Percentiles rank a stretch among this genome's conserved stretches.
Conservation (phyloP, 78 protist genomes). For the Mastigamoeba balamuthi region DNA sequence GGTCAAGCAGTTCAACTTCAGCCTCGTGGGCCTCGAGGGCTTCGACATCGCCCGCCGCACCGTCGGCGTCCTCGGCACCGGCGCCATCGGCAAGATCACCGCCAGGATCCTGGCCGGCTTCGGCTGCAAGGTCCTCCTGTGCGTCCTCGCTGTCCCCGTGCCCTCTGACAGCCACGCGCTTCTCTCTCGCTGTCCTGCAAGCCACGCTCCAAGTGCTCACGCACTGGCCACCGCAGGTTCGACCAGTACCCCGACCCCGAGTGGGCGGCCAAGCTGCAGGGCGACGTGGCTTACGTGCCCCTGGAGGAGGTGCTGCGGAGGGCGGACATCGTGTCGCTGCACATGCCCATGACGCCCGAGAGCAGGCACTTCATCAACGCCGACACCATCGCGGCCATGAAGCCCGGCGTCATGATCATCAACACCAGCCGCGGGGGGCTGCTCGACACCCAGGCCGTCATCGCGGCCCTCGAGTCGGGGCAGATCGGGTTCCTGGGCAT, state of each 20-base stretch:
- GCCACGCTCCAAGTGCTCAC: no score
- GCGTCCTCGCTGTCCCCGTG: no score
- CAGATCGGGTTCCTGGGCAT: slow-evolving; percentile 16
- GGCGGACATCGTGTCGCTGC: slow-evolving; percentile 66
- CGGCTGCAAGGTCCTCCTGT: slow-evolving; percentile 27
- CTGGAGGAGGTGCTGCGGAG: slow-evolving; percentile 17
- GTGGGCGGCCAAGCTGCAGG: not conserved
- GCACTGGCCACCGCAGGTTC: no score
- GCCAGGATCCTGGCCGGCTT: slow-evolving; percentile 24
- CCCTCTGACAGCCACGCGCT: no score
- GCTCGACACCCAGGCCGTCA: slow-evolving; percentile 52
- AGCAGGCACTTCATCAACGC: slow-evolving; percentile 60
- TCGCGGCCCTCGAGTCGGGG: slow-evolving; percentile 47
- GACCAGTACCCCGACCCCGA: not conserved
- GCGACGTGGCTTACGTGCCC: not conserved
- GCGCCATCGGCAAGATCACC: slow-evolving; percentile 47
- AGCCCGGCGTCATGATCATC: slow-evolving; percentile 54
- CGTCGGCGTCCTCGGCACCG: slow-evolving; percentile 63
- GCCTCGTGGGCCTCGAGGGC: slow-evolving; percentile 59
- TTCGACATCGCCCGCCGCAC: slow-evolving; percentile 45
- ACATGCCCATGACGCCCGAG: slow-evolving; percentile 26
- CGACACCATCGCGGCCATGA: slow-evolving; percentile 44
- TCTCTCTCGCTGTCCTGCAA: no score
- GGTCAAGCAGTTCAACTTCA: slow-evolving; percentile 35
- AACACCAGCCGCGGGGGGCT: slow-evolving; percentile 76